These are phyloP conservation scores for Nakazawaea ishiwadae DNA, from an alignment of 805 yeast genomes.

Conservation along the genomic window DNA sequence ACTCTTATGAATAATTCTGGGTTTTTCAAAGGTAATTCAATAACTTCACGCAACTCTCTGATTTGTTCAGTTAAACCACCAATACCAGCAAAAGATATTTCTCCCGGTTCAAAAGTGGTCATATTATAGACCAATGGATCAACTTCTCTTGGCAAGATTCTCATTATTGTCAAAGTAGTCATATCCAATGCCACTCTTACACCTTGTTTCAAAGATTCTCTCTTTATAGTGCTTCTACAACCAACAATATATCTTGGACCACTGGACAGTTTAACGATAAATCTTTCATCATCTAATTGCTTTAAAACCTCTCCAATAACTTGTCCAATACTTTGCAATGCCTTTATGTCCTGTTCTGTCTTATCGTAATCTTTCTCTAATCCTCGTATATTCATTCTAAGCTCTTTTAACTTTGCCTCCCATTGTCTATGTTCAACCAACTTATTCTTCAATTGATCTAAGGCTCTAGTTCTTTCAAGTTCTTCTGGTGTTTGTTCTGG, in stretches of 20 bases:
- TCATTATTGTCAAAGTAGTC: constrained; percentile 96
- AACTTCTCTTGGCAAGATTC: constrained; percentile 94
- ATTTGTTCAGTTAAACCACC: constrained; percentile 97
- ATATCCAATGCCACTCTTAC: constrained; percentile 95
- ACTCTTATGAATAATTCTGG: constrained; percentile 95
- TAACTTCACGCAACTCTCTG: constrained; percentile 94
- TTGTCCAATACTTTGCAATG: constrained; percentile 95
- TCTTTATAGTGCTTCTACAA: constrained; percentile 87
- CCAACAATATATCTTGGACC: constrained; percentile 99
- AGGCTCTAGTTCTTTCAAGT: constrained; percentile 68
- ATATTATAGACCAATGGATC: constrained; percentile 97
- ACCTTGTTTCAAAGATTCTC: constrained; percentile 81
- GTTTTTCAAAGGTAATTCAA: constrained; percentile 93
- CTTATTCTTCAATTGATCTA: constrained; percentile 76
- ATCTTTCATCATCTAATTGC: constrained; percentile 90
- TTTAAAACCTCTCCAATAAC: constrained; percentile 95
- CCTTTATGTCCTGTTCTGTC: constrained; percentile 96
- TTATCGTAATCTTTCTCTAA: constrained; percentile 80
- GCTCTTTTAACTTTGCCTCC: constrained; percentile 84
- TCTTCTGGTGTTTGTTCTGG: constrained; percentile 27
- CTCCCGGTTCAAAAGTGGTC: constrained; percentile 98
- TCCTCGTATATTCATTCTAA: constrained; percentile 78
- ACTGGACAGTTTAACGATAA: constrained; percentile 91
- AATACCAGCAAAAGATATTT: constrained; percentile 86
- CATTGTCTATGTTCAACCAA: constrained; percentile 90